Percentiles rank a stretch among this genome's conserved stretches.
Evolutionary conservation across 225 moss, liverwort and hornwort species (phyloP).

Genomic region (Sphagnum contortum): DNA sequence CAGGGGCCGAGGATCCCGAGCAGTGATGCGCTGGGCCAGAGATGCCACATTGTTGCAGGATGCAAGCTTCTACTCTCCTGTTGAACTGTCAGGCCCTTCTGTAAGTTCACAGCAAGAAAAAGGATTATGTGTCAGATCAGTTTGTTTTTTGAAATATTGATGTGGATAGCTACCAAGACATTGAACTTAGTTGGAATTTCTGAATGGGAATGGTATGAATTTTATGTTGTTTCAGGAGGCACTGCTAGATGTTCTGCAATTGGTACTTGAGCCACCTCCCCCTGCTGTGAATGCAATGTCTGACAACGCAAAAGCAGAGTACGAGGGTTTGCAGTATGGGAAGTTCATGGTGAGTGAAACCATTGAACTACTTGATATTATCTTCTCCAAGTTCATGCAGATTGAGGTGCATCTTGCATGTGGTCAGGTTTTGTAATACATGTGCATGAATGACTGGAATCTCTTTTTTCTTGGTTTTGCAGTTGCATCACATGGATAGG

Average conservation of each 20-base stretch:
- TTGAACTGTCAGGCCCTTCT: constrained; percentile 65
- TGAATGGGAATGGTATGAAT: not conserved
- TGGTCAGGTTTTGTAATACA: too few species aligned
- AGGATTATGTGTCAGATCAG: too few species aligned
- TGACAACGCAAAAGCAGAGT: constrained; percentile 12
- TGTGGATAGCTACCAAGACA: not conserved
- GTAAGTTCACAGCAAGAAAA: constrained; percentile 27
- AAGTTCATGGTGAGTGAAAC: constrained; percentile 68
- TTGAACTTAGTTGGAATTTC: not conserved
- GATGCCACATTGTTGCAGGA: constrained; percentile 82
- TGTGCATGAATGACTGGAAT: too few species aligned
- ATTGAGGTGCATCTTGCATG: too few species aligned
- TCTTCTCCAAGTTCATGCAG: too few species aligned
- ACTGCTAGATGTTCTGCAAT: constrained; percentile 41
- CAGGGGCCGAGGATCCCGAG: constrained; percentile 87
- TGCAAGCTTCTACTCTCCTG: constrained; percentile 72
- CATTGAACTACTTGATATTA: too few species aligned
- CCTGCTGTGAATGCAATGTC: constrained; percentile 10
- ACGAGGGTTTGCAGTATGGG: constrained; percentile 30
- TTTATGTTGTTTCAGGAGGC: constrained; percentile 25
- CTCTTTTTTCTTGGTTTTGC: constrained; percentile 3
- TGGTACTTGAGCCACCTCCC: constrained; percentile 52
- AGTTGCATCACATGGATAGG: constrained; percentile 64
- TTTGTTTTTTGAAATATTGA: not conserved
- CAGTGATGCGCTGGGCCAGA: constrained; percentile 70